Evolutionary conservation across 1,284 basidiomycete genomes (phyloP).

Genomic region (Ceratobasidium sp.): DNA sequence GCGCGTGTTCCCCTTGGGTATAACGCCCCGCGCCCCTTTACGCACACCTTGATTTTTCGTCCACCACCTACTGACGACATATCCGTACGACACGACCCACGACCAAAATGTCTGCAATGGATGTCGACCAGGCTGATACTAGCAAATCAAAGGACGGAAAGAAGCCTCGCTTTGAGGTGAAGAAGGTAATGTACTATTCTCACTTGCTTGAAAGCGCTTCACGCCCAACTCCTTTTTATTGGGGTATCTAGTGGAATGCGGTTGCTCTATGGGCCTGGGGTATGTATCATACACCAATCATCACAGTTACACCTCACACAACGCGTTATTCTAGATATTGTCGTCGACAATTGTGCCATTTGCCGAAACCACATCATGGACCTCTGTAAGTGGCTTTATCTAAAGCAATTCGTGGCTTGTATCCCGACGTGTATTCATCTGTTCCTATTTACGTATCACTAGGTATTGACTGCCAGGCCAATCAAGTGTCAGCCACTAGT

Average conservation of each 20-base stretch:
- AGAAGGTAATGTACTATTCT: conserved; percentile 77
- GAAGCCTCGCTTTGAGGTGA: conserved; percentile 88
- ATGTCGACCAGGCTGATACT: conserved; percentile 72
- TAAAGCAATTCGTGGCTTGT: not conserved
- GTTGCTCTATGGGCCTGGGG: conserved; percentile 98
- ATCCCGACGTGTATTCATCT: not conserved
- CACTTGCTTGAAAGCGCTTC: conserved; percentile 6
- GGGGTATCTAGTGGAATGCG: conserved; percentile 85
- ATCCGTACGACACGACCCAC: not conserved
- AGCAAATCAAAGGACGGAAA: conserved; percentile 70
- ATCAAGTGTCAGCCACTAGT: conserved; percentile 95
- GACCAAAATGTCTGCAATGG: conserved; percentile 79
- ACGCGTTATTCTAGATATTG: conserved; percentile 75
- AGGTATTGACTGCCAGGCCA: conserved; percentile 99
- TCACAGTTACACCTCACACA: conserved; percentile 4
- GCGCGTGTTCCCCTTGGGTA: too few relatives aligned
- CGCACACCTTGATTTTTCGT: not conserved
- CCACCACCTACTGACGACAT: not conserved
- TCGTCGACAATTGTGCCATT: conserved; percentile 96
- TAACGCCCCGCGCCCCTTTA: not conserved
- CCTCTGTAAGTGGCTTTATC: conserved; percentile 76
- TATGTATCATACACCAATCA: conserved; percentile 57
- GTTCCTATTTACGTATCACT: conserved; percentile 46
- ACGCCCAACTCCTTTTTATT: conserved; percentile 48
- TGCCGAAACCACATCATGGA: conserved; percentile 99